phyloP scores from a whole-genome alignment of 2,329 filamentous ascomycete genomes.

The Penicillium rolfsii region DNA sequence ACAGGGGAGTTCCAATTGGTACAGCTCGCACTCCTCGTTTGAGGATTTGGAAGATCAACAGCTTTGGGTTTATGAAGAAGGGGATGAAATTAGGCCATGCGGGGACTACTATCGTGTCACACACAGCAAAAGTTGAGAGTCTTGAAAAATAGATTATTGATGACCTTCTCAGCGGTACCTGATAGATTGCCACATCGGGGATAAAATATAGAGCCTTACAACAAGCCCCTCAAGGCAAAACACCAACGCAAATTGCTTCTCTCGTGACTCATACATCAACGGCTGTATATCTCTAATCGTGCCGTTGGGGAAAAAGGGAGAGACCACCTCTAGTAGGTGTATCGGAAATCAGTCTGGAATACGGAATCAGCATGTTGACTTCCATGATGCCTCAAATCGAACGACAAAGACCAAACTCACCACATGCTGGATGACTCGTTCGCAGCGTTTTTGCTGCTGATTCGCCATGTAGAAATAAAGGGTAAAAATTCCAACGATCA shows the following conservation, averaged over 20 bases:
- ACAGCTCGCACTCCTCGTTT: conserved; percentile 12
- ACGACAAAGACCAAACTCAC: conserved; percentile 28
- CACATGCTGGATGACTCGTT: conserved; percentile 54
- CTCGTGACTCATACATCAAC: not conserved
- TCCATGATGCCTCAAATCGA: no score
- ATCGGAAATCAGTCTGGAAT: conserved; percentile 36
- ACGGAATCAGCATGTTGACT: not conserved
- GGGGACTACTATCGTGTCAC: not conserved
- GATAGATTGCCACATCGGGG: not conserved
- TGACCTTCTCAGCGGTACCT: not conserved
- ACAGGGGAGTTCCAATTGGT: not conserved
- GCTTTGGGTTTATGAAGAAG: conserved; percentile 11
- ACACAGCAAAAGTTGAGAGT: conserved; percentile 8
- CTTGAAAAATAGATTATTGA: conserved; percentile 1
- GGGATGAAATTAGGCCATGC: not conserved
- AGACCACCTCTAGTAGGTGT: conserved; percentile 34
- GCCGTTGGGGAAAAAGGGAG: not conserved
- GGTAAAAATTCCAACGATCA: conserved; percentile 56
- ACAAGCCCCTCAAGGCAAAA: not conserved
- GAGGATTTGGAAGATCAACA: conserved; percentile 25
- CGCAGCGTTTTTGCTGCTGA: conserved; percentile 51
- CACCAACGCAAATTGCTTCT: not conserved
- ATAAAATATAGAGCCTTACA: no score
- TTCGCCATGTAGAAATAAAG: conserved; percentile 60
- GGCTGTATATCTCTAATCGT: not conserved